Conservation (phyloP, 306 rosid species). For the Corylus heterophylla region DNA sequence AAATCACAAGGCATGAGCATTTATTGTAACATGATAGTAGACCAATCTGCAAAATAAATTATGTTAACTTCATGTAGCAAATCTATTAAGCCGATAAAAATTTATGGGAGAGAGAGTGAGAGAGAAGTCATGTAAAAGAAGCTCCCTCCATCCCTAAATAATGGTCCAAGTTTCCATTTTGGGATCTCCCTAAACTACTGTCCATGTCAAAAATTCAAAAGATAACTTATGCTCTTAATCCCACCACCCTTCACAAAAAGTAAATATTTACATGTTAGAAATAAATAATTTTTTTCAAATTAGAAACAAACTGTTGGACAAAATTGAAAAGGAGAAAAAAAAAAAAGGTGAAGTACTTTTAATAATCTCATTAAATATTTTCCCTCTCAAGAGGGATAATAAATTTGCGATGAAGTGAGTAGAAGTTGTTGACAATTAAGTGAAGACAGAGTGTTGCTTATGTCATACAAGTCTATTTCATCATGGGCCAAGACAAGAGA, state of each 20-base stretch:
- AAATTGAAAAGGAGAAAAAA: background rate
- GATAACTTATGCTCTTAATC: background rate
- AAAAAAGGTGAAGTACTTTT: background rate
- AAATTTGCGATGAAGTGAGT: background rate
- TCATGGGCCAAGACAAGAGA: conserved; percentile 23
- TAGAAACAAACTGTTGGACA: background rate
- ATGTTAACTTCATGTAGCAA: background rate
- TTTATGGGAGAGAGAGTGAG: background rate
- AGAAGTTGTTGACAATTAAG: background rate
- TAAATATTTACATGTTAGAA: background rate
- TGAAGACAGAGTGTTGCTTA: conserved; percentile 21
- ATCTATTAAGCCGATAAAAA: background rate
- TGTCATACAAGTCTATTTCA: conserved; percentile 25
- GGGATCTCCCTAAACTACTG: background rate
- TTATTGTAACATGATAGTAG: conserved; percentile 10
- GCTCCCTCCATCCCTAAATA: background rate
- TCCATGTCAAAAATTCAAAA: background rate
- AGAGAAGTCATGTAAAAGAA: background rate
- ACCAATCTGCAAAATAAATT: conserved; percentile 12
- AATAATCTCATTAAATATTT: background rate
- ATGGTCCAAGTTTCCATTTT: background rate
- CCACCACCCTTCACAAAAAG: background rate
- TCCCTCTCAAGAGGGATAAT: background rate
- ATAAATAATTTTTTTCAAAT: background rate
- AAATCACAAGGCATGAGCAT: conserved; percentile 11